Percentiles rank a stretch among this genome's conserved stretches.
Conservation (phyloP, 768 basidiomycete species). For the Tephrocybe sp. region DNA sequence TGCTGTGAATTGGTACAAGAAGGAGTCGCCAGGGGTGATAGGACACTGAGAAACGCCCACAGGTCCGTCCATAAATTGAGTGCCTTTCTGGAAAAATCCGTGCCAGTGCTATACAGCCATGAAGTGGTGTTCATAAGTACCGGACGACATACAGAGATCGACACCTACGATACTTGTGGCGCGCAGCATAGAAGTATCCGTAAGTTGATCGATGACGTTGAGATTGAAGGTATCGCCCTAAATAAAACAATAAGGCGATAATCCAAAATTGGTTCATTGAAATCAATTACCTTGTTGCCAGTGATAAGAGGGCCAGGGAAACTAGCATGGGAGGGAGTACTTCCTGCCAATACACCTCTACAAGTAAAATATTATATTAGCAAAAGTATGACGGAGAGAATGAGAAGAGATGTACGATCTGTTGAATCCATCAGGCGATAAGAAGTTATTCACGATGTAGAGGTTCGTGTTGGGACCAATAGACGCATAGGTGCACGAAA, state of each 20-base stretch:
- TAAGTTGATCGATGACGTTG: neutral
- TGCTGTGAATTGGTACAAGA: slow-evolving; percentile 28
- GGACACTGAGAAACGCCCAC: slow-evolving; percentile 41
- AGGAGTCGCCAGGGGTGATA: slow-evolving; percentile 34
- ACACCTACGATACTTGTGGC: slow-evolving; percentile 47
- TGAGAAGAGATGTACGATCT: slow-evolving; percentile 32
- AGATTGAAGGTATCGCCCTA: neutral
- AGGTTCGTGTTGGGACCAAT: slow-evolving; percentile 31
- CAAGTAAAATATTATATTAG: neutral
- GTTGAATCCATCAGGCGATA: slow-evolving; percentile 48
- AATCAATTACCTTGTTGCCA: slow-evolving; percentile 23
- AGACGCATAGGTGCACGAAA: slow-evolving; percentile 15
- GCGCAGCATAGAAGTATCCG: slow-evolving; percentile 45
- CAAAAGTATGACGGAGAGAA: neutral
- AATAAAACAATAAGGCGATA: neutral
- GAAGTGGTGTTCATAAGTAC: neutral
- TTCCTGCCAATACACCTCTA: slow-evolving; percentile 31
- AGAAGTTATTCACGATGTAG: slow-evolving; percentile 36
- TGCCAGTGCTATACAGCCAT: slow-evolving; percentile 16
- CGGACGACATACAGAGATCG: neutral
- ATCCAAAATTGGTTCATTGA: no score
- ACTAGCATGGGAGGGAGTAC: slow-evolving; percentile 10
- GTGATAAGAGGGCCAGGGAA: slow-evolving; percentile 30
- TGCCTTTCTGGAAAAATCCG: slow-evolving; percentile 35
- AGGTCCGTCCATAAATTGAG: slow-evolving; percentile 39